Evolutionary conservation across 2,329 filamentous ascomycete genomes (phyloP).

Genomic region (Gaeumannomyces sp.): DNA sequence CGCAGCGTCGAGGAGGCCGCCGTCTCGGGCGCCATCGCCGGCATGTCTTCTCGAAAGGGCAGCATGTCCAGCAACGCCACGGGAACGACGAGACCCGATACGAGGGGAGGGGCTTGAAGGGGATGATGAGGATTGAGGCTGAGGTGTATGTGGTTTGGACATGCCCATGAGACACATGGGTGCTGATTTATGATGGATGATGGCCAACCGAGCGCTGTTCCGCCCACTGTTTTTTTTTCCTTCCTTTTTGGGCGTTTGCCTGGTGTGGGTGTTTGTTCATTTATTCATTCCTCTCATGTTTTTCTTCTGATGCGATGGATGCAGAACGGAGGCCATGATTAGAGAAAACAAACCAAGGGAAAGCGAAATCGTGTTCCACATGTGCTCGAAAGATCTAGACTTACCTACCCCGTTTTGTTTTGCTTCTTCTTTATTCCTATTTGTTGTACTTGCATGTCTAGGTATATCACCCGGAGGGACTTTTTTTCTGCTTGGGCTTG

Average conservation of each 20-base stretch:
- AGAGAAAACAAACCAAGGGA: neutral
- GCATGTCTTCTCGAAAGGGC: conserved; percentile 35
- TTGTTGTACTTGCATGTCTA: neutral
- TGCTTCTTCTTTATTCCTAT: neutral
- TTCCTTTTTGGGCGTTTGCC: neutral
- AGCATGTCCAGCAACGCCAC: conserved; percentile 45
- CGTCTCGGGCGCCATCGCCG: conserved; percentile 20
- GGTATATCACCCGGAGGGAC: neutral
- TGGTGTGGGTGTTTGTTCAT: neutral
- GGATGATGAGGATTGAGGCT: neutral
- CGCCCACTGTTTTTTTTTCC: neutral
- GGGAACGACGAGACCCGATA: conserved; percentile 31
- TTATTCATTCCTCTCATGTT: neutral
- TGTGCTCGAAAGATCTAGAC: neutral
- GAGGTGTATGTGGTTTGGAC: no score
- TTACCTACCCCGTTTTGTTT: neutral
- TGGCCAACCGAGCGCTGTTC: neutral
- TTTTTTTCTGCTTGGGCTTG: neutral
- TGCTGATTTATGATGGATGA: neutral
- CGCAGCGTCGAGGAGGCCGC: conserved; percentile 55
- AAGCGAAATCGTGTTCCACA: neutral
- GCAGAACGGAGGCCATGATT: neutral
- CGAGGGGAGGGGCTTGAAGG: conserved; percentile 19
- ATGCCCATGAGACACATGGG: neutral
- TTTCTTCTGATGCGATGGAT: conserved; percentile 12